Percentiles rank a stretch among this genome's conserved stretches.
phyloP scores from a whole-genome alignment of 106 monocot species.

The Dactylorhiza incarnata region DNA sequence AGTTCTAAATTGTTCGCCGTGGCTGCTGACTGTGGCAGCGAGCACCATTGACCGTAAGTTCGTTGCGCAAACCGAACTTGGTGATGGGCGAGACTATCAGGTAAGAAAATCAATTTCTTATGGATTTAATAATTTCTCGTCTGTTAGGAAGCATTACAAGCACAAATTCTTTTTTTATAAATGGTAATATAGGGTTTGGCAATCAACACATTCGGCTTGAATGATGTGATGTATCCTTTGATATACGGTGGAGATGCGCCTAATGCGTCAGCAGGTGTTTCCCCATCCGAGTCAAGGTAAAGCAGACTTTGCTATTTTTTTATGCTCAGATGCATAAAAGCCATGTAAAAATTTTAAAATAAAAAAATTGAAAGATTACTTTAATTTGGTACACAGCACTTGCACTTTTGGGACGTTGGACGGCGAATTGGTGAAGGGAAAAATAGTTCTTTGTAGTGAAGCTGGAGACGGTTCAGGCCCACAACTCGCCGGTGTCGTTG shows the following conservation, averaged over 20 bases:
- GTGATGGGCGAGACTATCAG: neutral
- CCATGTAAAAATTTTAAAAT: too few relatives aligned
- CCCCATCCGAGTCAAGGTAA: neutral
- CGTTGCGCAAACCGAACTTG: neutral
- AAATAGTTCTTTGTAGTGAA: slow-evolving; percentile 20
- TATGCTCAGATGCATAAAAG: neutral
- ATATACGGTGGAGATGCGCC: slow-evolving; percentile 18
- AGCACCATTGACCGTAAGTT: slow-evolving; percentile 21
- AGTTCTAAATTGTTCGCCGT: slow-evolving; percentile 10
- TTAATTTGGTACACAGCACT: neutral
- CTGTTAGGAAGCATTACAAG: neutral
- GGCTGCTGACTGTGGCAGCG: slow-evolving; percentile 22
- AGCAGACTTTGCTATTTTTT: neutral
- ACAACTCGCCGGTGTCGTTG: slow-evolving; percentile 11
- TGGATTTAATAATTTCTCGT: neutral
- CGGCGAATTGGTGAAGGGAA: slow-evolving; percentile 16
- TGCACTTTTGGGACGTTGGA: slow-evolving; percentile 10
- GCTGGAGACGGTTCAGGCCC: slow-evolving; percentile 2
- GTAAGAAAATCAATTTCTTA: neutral
- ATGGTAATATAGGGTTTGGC: slow-evolving; percentile 11
- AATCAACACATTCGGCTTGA: slow-evolving; percentile 9
- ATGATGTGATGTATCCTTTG: slow-evolving; percentile 7
- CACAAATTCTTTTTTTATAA: too few relatives aligned
- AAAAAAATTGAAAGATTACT: too few relatives aligned
- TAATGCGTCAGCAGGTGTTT: slow-evolving; percentile 7